Evolutionary conservation across 169 alveolate species (phyloP).

Genomic region (Babesia gibsoni): DNA sequence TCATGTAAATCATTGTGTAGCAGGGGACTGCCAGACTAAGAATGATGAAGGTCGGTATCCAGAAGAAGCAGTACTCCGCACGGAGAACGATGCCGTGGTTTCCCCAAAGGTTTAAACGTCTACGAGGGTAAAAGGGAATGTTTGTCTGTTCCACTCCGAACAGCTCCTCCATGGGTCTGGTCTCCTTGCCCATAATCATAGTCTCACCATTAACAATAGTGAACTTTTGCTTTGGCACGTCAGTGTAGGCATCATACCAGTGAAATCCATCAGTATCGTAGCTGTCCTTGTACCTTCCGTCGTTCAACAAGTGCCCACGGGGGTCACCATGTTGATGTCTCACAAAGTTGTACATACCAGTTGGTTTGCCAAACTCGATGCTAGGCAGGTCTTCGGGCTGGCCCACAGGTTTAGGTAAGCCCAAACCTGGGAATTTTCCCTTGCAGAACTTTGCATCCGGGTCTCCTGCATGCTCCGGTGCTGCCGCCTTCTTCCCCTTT

Average conservation of each 20-base stretch:
- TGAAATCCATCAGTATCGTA: conserved; percentile 75
- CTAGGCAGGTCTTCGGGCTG: conserved; percentile 62
- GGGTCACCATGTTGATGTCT: conserved; percentile 83
- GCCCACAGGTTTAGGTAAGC: conserved; percentile 61
- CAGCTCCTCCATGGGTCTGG: conserved; percentile 80
- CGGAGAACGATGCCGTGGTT: conserved; percentile 73
- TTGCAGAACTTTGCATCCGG: conserved; percentile 19
- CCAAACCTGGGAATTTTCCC: conserved; percentile 60
- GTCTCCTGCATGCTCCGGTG: not conserved
- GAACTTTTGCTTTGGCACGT: conserved; percentile 76
- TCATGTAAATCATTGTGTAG: conserved; percentile 81
- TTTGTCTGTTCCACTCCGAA: conserved; percentile 72
- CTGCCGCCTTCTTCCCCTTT: not conserved
- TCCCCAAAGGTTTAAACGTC: conserved; percentile 74
- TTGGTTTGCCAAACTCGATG: conserved; percentile 66
- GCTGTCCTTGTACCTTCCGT: conserved; percentile 72
- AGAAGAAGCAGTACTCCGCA: conserved; percentile 84
- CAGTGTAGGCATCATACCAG: conserved; percentile 79
- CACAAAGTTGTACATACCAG: conserved; percentile 73
- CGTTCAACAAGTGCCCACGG: conserved; percentile 77
- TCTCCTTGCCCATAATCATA: conserved; percentile 81
- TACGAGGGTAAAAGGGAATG: conserved; percentile 73
- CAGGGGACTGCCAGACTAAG: conserved; percentile 83
- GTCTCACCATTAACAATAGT: conserved; percentile 80
- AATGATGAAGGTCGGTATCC: conserved; percentile 84